These are phyloP conservation scores for Bromus sterilis DNA, from an alignment of 176 grass and related monocot genomes.

Conservation along the genomic window DNA sequence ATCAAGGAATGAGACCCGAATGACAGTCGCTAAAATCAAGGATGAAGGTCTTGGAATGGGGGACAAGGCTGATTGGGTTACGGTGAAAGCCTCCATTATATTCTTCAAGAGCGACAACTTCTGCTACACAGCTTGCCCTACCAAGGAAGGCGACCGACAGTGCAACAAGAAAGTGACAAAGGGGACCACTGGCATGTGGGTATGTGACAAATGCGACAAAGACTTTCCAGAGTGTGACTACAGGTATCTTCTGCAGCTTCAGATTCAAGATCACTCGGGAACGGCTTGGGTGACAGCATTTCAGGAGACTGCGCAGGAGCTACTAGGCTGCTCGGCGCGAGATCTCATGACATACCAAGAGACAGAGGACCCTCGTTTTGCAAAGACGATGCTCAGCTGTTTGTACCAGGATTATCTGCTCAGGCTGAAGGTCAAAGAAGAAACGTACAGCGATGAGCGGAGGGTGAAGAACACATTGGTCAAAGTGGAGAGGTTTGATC, in stretches of 20 bases:
- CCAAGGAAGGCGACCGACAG: slow-evolving; percentile 61
- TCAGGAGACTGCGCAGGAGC: slow-evolving; percentile 69
- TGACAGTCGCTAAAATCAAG: slow-evolving; percentile 70
- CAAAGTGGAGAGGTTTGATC: slow-evolving; percentile 72
- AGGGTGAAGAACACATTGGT: slow-evolving; percentile 60
- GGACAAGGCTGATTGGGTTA: slow-evolving; percentile 76
- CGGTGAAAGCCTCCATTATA: slow-evolving; percentile 64
- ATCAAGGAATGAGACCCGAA: slow-evolving; percentile 60
- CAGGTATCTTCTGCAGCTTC: slow-evolving; percentile 80
- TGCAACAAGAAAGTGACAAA: slow-evolving; percentile 77
- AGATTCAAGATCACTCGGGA: slow-evolving; percentile 89
- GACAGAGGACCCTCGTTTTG: slow-evolving; percentile 42
- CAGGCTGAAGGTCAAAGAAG: slow-evolving; percentile 89
- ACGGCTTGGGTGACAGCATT: slow-evolving; percentile 78
- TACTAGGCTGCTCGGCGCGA: slow-evolving; percentile 62
- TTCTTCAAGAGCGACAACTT: slow-evolving; percentile 85
- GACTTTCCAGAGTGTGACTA: slow-evolving; percentile 93
- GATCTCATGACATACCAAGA: slow-evolving; percentile 58
- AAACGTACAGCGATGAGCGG: slow-evolving; percentile 64
- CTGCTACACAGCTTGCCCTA: slow-evolving; percentile 83
- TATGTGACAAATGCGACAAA: slow-evolving; percentile 70
- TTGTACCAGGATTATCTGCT: slow-evolving; percentile 60
- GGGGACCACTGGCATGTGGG: slow-evolving; percentile 45
- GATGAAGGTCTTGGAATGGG: slow-evolving; percentile 79
- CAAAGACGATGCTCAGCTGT: slow-evolving; percentile 37